phyloP scores from a whole-genome alignment of 768 basidiomycete genomes.

The Dioszegia aurantiaca region DNA sequence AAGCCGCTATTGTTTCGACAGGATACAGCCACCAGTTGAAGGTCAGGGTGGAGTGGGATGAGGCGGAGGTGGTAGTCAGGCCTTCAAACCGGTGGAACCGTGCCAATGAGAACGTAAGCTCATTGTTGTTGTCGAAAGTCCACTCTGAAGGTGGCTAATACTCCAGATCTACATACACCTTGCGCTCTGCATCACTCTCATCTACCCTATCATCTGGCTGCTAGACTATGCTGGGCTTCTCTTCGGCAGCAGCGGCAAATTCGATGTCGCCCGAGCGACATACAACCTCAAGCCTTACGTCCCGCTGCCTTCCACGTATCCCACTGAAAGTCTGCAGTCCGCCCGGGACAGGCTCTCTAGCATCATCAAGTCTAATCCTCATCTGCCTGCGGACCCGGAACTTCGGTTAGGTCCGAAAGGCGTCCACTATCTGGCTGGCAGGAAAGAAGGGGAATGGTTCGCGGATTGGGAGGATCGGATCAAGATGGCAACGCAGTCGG shows the following conservation, averaged over 20 bases:
- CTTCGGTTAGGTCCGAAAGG: constrained; percentile 47
- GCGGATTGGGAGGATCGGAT: constrained; percentile 71
- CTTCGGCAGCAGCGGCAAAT: constrained; percentile 62
- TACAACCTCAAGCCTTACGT: constrained; percentile 38
- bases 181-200: constrained; percentile 64
- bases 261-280: constrained; percentile 16
- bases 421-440: constrained; percentile 57
- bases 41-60: constrained; percentile 59
- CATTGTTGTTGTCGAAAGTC: constrained; percentile 45
- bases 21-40: constrained; percentile 46
- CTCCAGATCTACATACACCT: constrained; percentile 64
- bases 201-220: constrained; percentile 79
- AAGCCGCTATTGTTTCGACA: constrained; percentile 30
- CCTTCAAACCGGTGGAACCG: constrained; percentile 61
- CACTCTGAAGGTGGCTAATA: not conserved
- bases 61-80: constrained; percentile 62
- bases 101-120: constrained; percentile 29
- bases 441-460: constrained; percentile 76
- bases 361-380: constrained; percentile 31
- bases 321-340: constrained; percentile 19
- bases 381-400: constrained; percentile 21
- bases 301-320: constrained; percentile 36
- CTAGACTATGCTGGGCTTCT: constrained; percentile 62
- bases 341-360: constrained; percentile 27
- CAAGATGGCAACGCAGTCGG: constrained; percentile 58